Evolutionary conservation across 768 basidiomycete species (phyloP), one percentile per base, ranked within the genome.

Genomic region (Amanita pallidorosea): DNA sequence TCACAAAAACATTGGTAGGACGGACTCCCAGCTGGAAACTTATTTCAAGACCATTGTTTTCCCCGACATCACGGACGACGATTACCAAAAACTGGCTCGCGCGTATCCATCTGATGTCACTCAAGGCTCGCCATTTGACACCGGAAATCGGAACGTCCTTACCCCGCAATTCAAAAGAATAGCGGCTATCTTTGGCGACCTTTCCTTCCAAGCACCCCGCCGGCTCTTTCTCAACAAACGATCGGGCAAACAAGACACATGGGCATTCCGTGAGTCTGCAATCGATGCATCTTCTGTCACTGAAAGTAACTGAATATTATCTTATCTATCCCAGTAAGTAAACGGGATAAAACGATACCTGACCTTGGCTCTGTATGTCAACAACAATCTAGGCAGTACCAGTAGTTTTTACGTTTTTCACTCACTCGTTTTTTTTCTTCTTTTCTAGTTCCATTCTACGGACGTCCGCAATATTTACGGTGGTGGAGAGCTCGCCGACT

Each of bases 81-180:
- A 68, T 44, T 18, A 72, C 3, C 56, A 62, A 12, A 49, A 57
- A 11, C 41, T 76, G n/a, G 50, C 63, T 8, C 27, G 54, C 7
- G 53, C 65, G 15, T 77, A 76, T 53, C 70, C 77, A 0, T 51
- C 57, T 0, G 68, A 73, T 45, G 57, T 68, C 1, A 60, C 63
- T 1, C 56, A 69, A 47, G 80, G 79, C 15, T 80, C 77, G 0
- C 80, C 79, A 0, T 82, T 73, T 54, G 67, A 67, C 50, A 81
- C 79, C 0, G 69, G 71, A 0, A 18, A 57, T 35, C 52, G 67
- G 15, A 77, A 80, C 50, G 66, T 67, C 0, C 52, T 74, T 5
- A 69, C 71, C 2, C 70, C 74, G 0, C 68, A 80, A 51, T 78
- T 65, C 60, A 80, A 80, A 55, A 66, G 76, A 1, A 53, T 78